Percentiles rank a stretch among this genome's conserved stretches.
Conservation (phyloP, 176 grass and related monocot genomes). For the Triticum dicoccoides region DNA sequence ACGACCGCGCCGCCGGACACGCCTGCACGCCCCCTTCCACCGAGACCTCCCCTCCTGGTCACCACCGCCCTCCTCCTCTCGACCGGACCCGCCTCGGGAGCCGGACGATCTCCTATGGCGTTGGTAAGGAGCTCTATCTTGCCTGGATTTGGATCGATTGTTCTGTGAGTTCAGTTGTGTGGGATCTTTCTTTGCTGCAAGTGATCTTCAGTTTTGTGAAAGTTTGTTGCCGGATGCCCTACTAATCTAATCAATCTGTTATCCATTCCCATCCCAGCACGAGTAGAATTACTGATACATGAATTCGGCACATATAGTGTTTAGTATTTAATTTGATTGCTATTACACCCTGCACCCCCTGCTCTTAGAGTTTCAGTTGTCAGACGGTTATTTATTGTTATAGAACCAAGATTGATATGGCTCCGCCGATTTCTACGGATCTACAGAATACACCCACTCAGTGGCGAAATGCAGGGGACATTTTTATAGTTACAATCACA, state of each 20-base stretch:
- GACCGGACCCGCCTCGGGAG: not conserved
- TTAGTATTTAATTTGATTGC: not conserved
- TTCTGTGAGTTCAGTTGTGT: not conserved
- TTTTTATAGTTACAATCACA: not conserved
- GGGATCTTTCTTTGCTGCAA: too few relatives aligned
- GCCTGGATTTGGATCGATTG: not conserved
- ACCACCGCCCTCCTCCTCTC: not conserved
- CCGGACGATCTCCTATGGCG: not conserved
- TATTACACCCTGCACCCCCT: not conserved
- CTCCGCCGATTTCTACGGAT: not conserved
- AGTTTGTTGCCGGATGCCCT: too few relatives aligned
- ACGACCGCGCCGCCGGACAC: not conserved
- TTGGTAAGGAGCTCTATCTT: not conserved
- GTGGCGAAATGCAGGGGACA: not conserved
- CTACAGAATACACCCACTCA: not conserved
- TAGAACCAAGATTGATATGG: not conserved
- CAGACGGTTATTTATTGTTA: not conserved
- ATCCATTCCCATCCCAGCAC: too few relatives aligned
- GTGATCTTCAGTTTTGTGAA: too few relatives aligned
- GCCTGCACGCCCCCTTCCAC: not conserved
- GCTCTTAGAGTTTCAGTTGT: not conserved
- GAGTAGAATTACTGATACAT: not conserved
- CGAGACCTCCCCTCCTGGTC: not conserved
- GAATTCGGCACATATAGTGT: not conserved
- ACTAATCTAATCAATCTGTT: too few relatives aligned